Base-by-base conservation (phyloP, 1,139 yeast species). In the Debaryomyces nepalensis region DNA sequence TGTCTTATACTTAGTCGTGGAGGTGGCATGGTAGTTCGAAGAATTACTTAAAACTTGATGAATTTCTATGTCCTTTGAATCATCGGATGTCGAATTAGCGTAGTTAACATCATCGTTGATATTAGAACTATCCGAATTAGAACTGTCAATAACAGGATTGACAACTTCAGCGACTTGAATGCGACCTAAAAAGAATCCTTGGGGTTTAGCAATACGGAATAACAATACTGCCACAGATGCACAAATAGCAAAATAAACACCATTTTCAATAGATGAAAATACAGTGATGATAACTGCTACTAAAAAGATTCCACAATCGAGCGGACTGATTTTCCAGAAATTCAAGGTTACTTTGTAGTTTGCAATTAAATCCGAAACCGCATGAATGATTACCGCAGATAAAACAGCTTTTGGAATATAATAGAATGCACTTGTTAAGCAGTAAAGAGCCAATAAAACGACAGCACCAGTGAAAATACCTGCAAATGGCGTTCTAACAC, bases 401-500 rank as follows among this genome's bases (percentile, higher is more conserved):
- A 91, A 74, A 1, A 91, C 80, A 9, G 97, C 96, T 57, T 87
- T 89, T 43, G 97, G 96, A 63, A 91, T 91, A 69, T 80, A 91
- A 72, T 75, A 88, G 70, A 91, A 91, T 4, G 95, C 85, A 41
- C 74, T 74, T 8, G 97, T 89, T 53, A 91, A 77, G 44, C 86
- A 84, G 63, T 90, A 91, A 48, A 91, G 73, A 2, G 97, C 96
- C 49, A 91, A 71, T 50, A 91, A 68, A 19, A 91, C 97, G 62
- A 91, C 91, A 27, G 79, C 81, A 59, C 97, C 98, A 20, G 97
- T 89, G 67, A 82, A 87, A 42, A 89, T 76, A 68, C 97, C 97
- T 40, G 97, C 96, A 48, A 90, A 72, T 23, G 98, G 98, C 29
- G 98, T 91, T 59, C 91, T 80, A 35, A 91, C 98, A 59, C 96